Evolutionary conservation across 192 early-diverging fungal genomes (phyloP).

Genomic region (Podila minutissima): DNA sequence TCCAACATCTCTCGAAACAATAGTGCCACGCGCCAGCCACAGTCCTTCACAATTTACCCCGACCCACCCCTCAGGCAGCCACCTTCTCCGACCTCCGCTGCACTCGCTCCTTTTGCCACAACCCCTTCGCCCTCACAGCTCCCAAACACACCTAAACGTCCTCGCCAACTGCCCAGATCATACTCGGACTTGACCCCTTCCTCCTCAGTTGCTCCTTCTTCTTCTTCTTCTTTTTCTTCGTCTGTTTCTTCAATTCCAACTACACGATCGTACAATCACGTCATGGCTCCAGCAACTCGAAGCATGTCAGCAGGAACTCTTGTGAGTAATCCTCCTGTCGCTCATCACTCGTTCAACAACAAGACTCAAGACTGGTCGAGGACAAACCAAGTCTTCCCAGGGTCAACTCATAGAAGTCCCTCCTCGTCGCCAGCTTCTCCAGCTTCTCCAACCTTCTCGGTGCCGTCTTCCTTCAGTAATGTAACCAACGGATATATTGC

Average conservation of each 20-base stretch:
- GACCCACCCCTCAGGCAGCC: slow-evolving; percentile 18
- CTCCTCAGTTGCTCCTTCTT: neutral
- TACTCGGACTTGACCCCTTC: neutral
- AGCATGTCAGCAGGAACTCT: neutral
- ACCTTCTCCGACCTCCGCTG: neutral
- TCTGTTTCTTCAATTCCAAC: slow-evolving; percentile 3
- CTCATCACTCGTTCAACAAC: neutral
- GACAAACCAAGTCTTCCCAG: too few species aligned
- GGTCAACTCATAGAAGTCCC: too few species aligned
- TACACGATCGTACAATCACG: neutral
- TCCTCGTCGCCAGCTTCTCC: too few species aligned
- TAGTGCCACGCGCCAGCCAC: neutral
- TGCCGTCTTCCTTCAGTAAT: too few species aligned
- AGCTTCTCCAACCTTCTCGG: too few species aligned
- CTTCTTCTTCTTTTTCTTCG: slow-evolving; percentile 8
- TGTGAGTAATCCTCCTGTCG: neutral
- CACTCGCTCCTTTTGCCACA: neutral
- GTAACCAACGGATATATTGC: neutral
- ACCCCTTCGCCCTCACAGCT: slow-evolving; percentile 19
- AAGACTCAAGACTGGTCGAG: neutral
- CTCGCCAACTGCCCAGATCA: neutral
- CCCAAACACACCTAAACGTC: slow-evolving; percentile 7
- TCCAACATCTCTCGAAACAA: neutral
- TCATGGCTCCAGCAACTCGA: neutral
- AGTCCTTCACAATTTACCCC: slow-evolving; percentile 36